Conservation (phyloP, 73 alveolate genomes). For the Durusdinium trenchii region DNA sequence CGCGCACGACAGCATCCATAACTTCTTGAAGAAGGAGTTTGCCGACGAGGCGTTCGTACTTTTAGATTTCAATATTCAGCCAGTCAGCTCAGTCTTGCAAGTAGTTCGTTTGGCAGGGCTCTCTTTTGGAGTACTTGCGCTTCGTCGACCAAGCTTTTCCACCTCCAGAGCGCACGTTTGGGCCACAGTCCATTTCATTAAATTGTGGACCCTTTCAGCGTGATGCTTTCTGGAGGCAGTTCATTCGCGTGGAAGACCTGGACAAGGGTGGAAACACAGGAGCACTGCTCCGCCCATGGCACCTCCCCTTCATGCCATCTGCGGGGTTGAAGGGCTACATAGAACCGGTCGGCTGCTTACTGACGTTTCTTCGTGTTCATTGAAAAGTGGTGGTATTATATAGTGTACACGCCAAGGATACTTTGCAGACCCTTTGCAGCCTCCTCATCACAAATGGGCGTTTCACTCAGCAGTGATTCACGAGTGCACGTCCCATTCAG, state of each 20-base stretch:
- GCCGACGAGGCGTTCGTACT: conserved; percentile 12
- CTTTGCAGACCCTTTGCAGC: not conserved
- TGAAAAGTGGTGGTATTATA: not conserved
- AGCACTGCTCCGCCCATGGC: not conserved
- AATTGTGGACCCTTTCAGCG: not conserved
- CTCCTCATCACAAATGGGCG: not conserved
- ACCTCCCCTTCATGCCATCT: not conserved
- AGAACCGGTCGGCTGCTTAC: not conserved
- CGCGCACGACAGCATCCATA: not conserved
- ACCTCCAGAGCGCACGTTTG: not conserved
- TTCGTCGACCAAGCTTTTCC: not conserved
- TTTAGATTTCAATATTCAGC: too few species aligned
- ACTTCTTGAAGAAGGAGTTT: not conserved
- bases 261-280: not conserved
- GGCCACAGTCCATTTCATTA: too few species aligned
- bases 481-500: too few species aligned
- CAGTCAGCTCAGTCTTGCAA: not conserved
- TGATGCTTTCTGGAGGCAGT: not conserved
- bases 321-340: conserved; percentile 2
- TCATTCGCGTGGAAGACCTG: not conserved
- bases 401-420: not conserved
- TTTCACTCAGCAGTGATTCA: too few species aligned
- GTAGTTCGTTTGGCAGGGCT: not conserved
- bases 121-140: not conserved
- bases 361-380: not conserved